Evolutionary conservation across 345 rosid genomes (phyloP), one percentile per base, ranked within the genome.

Genomic region (Citrus inodora): DNA sequence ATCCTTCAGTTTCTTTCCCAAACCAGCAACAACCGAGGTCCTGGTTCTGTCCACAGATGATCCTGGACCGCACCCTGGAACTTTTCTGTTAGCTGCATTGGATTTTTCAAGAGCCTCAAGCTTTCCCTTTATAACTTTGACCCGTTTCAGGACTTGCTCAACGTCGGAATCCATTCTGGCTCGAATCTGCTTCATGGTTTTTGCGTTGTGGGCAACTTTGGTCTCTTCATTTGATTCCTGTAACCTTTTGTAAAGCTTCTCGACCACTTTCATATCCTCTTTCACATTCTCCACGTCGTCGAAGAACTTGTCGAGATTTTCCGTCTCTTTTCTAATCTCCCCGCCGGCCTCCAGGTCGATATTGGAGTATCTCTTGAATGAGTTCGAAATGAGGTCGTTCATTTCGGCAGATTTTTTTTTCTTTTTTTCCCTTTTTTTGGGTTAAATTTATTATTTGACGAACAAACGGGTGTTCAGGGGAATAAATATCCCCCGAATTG

Each of bases 41-140:
- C 98, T 88, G 48, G 98, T 93, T 78, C 94, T 81, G 76, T 93
- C 98, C 27, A 90, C 86, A 2, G 92, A 90, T 0, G 97, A 93
- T 7, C 98, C 97, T 73, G 97, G 94, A n/a, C 94, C 98, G 74
- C 98, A 92, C 7, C 97, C 94, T 35, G 92, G 82, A 56, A 85
- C 78, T 74, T 84, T 89, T 73, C 98, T 80, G 48, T 89, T 85
- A n/a, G 92, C 88, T 74, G 89, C 93, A 85, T 93, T 93, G 28
- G 98, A 89, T 56, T 90, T 82, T 84, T 93, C 98, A 37, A 92
- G 78, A 5, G 92, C 98, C 80, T 90, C 93, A 1, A 93, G 93
- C 84, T 93, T 89, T 7, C 84, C 81, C 79, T 88, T 92, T 65
- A 93, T 84, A 69, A 86, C 67, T 87, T 91, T 94, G 51, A 88